Evolutionary conservation across 306 rosid genomes (phyloP).

Genomic region (Canavalia ensiformis): DNA sequence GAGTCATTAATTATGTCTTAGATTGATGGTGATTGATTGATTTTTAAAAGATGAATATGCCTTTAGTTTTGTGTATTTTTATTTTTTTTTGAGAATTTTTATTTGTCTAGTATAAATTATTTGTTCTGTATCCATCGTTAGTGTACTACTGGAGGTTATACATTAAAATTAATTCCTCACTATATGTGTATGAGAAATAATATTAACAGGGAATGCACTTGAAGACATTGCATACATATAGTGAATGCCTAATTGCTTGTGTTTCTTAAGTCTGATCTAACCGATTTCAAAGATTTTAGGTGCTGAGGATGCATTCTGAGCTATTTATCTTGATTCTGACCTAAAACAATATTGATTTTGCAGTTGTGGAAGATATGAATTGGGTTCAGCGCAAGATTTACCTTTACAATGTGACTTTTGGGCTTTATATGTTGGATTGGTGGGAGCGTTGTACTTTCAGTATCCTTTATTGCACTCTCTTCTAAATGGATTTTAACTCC

Average conservation of each 20-base stretch:
- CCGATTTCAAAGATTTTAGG: neutral
- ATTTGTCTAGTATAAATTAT: neutral
- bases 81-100: neutral
- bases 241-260: neutral
- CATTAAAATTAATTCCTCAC: neutral
- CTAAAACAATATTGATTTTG: neutral
- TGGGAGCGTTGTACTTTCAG: constrained; percentile 96
- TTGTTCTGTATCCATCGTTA: neutral
- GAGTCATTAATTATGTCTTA: neutral
- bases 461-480: constrained; percentile 60
- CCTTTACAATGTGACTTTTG: constrained; percentile 96
- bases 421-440: constrained; percentile 94
- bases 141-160: neutral
- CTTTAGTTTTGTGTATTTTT: neutral
- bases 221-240: neutral
- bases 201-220: neutral
- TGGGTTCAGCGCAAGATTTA: constrained; percentile 90
- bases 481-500: constrained; percentile 24
- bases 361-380: constrained; percentile 68
- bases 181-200: neutral
- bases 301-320: constrained; percentile 11
- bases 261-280: neutral
- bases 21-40: neutral
- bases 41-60: neutral
- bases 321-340: constrained; percentile 21